Base-by-base conservation (phyloP, 768 basidiomycete species). In the Pulveroboletus sp. region DNA sequence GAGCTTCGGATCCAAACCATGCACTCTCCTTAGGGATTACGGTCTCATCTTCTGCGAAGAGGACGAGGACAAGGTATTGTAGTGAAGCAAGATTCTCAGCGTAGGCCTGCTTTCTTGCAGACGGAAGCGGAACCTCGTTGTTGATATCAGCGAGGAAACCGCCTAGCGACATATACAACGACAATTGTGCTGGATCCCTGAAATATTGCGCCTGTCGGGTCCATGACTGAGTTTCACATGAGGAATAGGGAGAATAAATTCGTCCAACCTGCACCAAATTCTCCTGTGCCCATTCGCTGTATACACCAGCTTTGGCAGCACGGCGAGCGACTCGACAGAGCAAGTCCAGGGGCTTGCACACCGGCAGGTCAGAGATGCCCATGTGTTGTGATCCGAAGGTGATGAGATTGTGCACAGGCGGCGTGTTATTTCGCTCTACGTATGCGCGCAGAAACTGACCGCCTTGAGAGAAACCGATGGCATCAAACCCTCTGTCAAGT, bases 391-490 rank as follows among this genome's bases (percentile, higher is more conserved):
- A 83, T 39, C 90, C 91, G 62, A 93, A 92, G 0, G 89, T 91
- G 41, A 93, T 80, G 55, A 93, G 78, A 65, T 92, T 93, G 64
- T 83, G 72, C 4, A 92, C 71, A 0, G 83, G 83, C 0, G 89
- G 91, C 3, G 66, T 61, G 62, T 91, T 91, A 65, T 83, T 83
- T 21, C 80, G 72, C 58, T 93, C 86, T 17, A 87, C 78, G 57
- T 89, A 93, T 28, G 84, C 89, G n/a, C 91, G 80, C 33, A 92
- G 76, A 66, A 93, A 93, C 61, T 91, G 91, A 6, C 90, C 90
- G 17, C 85, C 90, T 77, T 93, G 91, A 1, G 90, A 93, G 67
- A 93, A 85, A 1, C 91, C 91, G 45, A 93, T 82, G 14, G 86
- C 91, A 62, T 92, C 89, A 57, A 93, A 93, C 3, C 91, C 91